These are phyloP conservation scores for Piromyces finnis DNA, from an alignment of 192 early-diverging fungal species.

Conservation along the genomic window DNA sequence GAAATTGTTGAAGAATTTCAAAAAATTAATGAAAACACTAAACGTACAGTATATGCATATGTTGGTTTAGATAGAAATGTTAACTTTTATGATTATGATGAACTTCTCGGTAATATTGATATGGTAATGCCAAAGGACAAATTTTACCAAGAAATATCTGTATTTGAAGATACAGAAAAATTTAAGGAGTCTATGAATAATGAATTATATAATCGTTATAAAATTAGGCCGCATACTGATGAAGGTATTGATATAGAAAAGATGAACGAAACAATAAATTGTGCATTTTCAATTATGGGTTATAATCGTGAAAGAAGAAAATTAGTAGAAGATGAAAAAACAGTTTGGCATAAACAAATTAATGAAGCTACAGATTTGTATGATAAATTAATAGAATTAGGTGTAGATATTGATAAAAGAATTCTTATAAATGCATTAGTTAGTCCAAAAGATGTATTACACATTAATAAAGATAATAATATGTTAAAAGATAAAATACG, in stretches of 20 bases:
- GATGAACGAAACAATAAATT: neutral
- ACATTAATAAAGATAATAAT: neutral
- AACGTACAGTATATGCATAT: neutral
- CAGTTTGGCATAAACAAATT: neutral
- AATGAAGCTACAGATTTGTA: neutral
- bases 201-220: neutral
- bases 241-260: neutral
- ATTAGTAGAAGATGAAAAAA: neutral
- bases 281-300: neutral
- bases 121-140: neutral
- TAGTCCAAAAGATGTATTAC: neutral
- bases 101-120: neutral
- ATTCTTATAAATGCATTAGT: neutral
- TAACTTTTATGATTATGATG: neutral
- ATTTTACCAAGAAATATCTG: neutral
- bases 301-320: neutral
- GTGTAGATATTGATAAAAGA: neutral
- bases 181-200: neutral
- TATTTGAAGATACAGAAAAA: neutral
- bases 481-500: too few species aligned
- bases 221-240: neutral
- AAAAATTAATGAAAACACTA: neutral
- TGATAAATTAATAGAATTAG: neutral
- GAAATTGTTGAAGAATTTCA: neutral
- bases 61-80: neutral